These are phyloP conservation scores for Eucalyptus fibrosa DNA, from an alignment of 345 rosid species.

Conservation along the genomic window DNA sequence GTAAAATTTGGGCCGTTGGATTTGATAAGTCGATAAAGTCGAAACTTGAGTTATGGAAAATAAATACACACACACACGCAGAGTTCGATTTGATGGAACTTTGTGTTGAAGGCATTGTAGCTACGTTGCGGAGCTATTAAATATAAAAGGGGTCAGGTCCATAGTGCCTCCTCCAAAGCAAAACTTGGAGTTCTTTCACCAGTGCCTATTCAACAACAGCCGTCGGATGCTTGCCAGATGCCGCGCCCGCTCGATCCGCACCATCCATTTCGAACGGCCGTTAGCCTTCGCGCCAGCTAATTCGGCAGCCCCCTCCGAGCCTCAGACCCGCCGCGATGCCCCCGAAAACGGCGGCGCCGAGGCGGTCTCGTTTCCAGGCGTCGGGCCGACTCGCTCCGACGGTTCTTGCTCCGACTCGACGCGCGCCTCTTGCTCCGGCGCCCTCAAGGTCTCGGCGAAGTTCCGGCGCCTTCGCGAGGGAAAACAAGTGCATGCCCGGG, in stretches of 20 bases:
- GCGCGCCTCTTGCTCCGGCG: slow-evolving; percentile 2
- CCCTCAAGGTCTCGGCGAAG: slow-evolving; percentile 25
- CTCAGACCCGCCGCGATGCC: not conserved
- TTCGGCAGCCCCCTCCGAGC: not conserved
- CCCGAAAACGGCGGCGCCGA: not conserved
- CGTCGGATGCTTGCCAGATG: not conserved
- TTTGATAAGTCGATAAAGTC: not conserved
- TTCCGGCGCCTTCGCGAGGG: slow-evolving; percentile 7
- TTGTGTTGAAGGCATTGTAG: not conserved
- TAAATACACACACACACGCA: too few relatives aligned
- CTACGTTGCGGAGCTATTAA: not conserved
- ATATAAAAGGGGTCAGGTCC: not conserved
- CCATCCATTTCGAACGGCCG: slow-evolving; percentile 17
- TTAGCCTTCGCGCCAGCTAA: not conserved
- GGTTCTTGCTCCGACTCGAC: not conserved
- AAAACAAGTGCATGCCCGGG: slow-evolving; percentile 19
- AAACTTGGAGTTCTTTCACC: not conserved
- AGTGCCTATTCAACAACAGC: not conserved
- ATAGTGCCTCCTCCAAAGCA: not conserved
- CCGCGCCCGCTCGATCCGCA: not conserved
- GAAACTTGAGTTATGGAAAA: not conserved
- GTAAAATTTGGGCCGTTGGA: not conserved
- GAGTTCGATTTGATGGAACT: not conserved
- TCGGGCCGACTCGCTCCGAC: not conserved
- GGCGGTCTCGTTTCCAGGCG: not conserved